These are phyloP conservation scores for Apiosordaria backusii DNA, from an alignment of 495 filamentous ascomycete species.

Conservation along the genomic window DNA sequence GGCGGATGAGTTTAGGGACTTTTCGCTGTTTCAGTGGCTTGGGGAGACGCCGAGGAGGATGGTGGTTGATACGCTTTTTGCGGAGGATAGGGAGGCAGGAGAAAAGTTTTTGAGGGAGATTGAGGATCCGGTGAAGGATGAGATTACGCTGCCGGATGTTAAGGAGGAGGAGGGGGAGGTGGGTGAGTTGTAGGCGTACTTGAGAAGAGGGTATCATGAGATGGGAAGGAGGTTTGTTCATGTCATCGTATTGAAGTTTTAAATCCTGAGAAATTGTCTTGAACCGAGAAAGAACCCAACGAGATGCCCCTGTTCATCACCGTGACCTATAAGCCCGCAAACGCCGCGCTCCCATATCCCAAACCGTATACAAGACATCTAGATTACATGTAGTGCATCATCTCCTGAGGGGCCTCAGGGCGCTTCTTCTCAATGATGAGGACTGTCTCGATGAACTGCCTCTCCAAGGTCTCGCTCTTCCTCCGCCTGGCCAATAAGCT, in stretches of 20 bases:
- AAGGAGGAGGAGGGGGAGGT: conserved; percentile 6
- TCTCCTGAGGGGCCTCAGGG: conserved; percentile 24
- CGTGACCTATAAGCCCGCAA: background rate
- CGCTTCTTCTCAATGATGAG: conserved; percentile 33
- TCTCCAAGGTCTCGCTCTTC: conserved; percentile 29
- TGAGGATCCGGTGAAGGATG: conserved; percentile 49
- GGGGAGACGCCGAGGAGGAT: conserved; percentile 60
- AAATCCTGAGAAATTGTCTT: background rate
- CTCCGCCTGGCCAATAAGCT: conserved; percentile 32
- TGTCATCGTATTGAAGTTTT: background rate
- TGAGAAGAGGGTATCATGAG: no score
- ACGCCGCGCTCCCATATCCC: background rate
- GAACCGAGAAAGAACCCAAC: background rate
- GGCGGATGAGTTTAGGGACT: conserved; percentile 57
- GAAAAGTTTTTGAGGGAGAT: conserved; percentile 55
- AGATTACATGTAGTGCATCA: conserved; percentile 28
- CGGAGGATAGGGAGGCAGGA: conserved; percentile 49
- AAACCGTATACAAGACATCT: background rate
- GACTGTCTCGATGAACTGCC: conserved; percentile 31
- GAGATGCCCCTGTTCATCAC: background rate
- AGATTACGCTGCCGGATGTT: conserved; percentile 29
- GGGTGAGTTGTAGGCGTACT: background rate
- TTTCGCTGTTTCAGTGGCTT: conserved; percentile 67
- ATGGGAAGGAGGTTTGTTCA: background rate
- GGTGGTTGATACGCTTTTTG: conserved; percentile 60